Evolutionary conservation across 2,329 filamentous ascomycete species (phyloP), one percentile per base, ranked within the genome.

Genomic region (Talaromyces funiculosus): DNA sequence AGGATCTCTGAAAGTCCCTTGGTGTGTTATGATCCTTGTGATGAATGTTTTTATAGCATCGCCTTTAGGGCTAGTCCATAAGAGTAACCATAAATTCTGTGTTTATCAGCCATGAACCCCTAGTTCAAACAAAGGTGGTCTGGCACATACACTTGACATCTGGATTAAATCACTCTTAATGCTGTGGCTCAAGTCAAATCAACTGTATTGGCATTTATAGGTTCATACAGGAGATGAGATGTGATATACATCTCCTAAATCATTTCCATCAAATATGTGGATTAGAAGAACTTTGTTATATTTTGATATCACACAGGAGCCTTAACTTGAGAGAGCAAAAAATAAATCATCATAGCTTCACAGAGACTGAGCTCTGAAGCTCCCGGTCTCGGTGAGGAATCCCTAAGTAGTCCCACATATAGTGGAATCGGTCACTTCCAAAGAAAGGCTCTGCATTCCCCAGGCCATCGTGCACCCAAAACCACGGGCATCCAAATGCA

Each of bases 81-180:
- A 40, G 38, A 40, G 20, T 40, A 40, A 20, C 8, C 38, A n/a
- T 4, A 40, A 18, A 18, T 18, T 40, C 38, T 40, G 10, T 40
- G 0, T 20, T 20, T 40, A 9, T 40, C n/a, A 40, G 18, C 8
- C 9, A 40, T 18, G 8, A 20, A 8, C 38, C 18, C 18, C 1
- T 12, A 4, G 38, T 40, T 40, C 38, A 20, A 12, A 40, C 4
- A 40, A 40, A 40, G 38, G 4, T 12, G 38, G 4, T 20, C 8
- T 40, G 20, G n/a, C n/a, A 40, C 38, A 38, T 56, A 56, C 53
- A 43, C 43, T 56, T 31, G 43, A 37, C 35, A 42, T 56, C 9
- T 42, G 53, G 16, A 56, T 43, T 8, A 38, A 33, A 43, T 38
- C 35, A 40, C 7, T 56, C 53, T 43, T 56, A 40, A 18, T 40